These are phyloP conservation scores for Periconia digitata DNA, from an alignment of 2,329 filamentous ascomycete species.

Conservation along the genomic window DNA sequence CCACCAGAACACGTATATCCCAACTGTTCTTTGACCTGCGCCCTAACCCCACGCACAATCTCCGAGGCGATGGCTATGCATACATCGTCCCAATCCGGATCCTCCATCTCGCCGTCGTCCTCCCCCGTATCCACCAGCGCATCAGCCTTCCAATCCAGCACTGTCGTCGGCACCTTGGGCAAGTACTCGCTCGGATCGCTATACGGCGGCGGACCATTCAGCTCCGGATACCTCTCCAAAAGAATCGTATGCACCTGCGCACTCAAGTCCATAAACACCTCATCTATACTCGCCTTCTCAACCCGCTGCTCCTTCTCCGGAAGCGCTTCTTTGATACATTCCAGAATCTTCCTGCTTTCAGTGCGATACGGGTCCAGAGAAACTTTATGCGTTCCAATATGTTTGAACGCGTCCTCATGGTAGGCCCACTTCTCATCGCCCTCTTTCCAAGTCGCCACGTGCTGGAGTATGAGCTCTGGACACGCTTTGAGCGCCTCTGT, in stretches of 20 bases:
- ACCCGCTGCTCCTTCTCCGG: constrained; percentile 68
- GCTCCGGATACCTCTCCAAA: constrained; percentile 73
- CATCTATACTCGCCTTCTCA: constrained; percentile 94
- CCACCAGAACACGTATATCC: constrained; percentile 92
- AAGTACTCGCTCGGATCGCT: constrained; percentile 71
- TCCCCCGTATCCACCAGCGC: constrained; percentile 78
- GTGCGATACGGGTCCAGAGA: constrained; percentile 89
- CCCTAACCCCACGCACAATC: constrained; percentile 77
- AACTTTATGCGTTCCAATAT: constrained; percentile 88
- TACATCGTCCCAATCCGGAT: constrained; percentile 96
- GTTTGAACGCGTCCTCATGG: constrained; percentile 73
- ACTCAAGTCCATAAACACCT: constrained; percentile 91
- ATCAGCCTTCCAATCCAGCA: constrained; percentile 81
- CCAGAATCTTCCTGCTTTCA: constrained; percentile 80
- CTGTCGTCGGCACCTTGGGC: constrained; percentile 71
- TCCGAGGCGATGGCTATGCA: constrained; percentile 84
- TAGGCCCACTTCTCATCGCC: constrained; percentile 93
- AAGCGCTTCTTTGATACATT: constrained; percentile 72
- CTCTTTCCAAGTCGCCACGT: constrained; percentile 93
- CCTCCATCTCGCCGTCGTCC: constrained; percentile 70
- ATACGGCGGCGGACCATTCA: constrained; percentile 68
- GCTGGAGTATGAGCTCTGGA: constrained; percentile 80
- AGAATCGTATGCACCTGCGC: constrained; percentile 77
- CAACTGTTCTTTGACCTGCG: constrained; percentile 67
- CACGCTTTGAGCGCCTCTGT: constrained; percentile 85